phyloP scores from a whole-genome alignment of 805 yeast genomes.

The Lipomyces spencermartinsiae region DNA sequence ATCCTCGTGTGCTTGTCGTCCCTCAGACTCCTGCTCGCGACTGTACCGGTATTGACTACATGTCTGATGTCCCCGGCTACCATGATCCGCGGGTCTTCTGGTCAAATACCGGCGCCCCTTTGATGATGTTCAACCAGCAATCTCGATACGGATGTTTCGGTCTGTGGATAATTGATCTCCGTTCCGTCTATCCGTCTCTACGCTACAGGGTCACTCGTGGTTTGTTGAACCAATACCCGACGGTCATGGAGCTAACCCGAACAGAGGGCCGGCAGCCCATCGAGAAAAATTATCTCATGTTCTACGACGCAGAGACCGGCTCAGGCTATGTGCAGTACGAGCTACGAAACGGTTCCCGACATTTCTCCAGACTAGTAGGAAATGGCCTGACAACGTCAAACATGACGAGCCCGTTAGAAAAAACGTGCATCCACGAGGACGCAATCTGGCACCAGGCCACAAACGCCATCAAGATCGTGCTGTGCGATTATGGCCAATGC shows the following conservation, averaged over 20 bases:
- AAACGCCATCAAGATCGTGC: slow-evolving; percentile 34
- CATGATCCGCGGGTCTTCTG: slow-evolving; percentile 37
- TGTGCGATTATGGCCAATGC: slow-evolving; percentile 37
- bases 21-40: slow-evolving; percentile 37
- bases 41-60: slow-evolving; percentile 26
- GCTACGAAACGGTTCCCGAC: slow-evolving; percentile 25
- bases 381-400: slow-evolving; percentile 35
- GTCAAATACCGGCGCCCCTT: slow-evolving; percentile 37
- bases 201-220: slow-evolving; percentile 33
- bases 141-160: slow-evolving; percentile 38
- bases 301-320: slow-evolving; percentile 27
- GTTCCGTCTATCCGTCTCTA: slow-evolving; percentile 35
- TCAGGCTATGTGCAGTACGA: slow-evolving; percentile 35
- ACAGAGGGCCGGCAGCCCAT: slow-evolving; percentile 27
- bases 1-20: slow-evolving; percentile 26
- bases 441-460: slow-evolving; percentile 39
- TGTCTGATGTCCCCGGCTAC: slow-evolving; percentile 35
- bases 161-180: slow-evolving; percentile 35
- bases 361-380: slow-evolving; percentile 35
- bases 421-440: slow-evolving; percentile 24
- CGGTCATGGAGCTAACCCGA: slow-evolving; percentile 35
- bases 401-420: slow-evolving; percentile 33
- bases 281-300: slow-evolving; percentile 34
- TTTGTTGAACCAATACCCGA: slow-evolving; percentile 30
- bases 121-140: slow-evolving; percentile 37